phyloP scores from a whole-genome alignment of 2,329 filamentous ascomycete species.

The Celoporthe dispersa region DNA sequence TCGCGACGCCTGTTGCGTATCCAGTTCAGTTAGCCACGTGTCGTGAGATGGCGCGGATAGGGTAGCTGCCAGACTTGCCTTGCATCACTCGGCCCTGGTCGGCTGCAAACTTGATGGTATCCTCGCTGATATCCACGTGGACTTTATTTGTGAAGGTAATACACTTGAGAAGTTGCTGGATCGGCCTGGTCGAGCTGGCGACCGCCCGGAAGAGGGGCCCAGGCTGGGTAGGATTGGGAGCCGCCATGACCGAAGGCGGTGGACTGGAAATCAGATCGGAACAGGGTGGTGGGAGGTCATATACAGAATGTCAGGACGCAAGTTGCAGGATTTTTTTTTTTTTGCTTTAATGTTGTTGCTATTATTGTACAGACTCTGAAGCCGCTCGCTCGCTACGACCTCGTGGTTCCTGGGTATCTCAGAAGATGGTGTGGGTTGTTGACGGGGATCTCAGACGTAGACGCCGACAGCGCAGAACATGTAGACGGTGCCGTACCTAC shows the following conservation, averaged over 20 bases:
- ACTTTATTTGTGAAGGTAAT: slow-evolving; percentile 64
- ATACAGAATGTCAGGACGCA: slow-evolving; percentile 24
- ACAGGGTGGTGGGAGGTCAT: slow-evolving; percentile 22
- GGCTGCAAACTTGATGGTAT: slow-evolving; percentile 85
- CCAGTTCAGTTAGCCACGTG: slow-evolving; percentile 35
- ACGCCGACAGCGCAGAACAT: slow-evolving; percentile 99
- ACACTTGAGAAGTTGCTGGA: slow-evolving; percentile 66
- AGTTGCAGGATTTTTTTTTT: slow-evolving; percentile 30
- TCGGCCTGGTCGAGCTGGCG: slow-evolving; percentile 75
- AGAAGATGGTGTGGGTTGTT: slow-evolving; percentile 26
- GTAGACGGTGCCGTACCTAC: slow-evolving; percentile 89
- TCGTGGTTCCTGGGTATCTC: slow-evolving; percentile 31
- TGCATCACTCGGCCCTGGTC: slow-evolving; percentile 92
- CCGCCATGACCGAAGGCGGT: slow-evolving; percentile 20
- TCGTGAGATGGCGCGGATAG: slow-evolving; percentile 29
- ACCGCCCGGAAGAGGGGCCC: slow-evolving; percentile 72
- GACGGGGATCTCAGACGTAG: slow-evolving; percentile 77
- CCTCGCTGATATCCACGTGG: slow-evolving; percentile 75
- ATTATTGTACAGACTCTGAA: slow-evolving; percentile 47
- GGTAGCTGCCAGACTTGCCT: slow-evolving; percentile 57
- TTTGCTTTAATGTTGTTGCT: slow-evolving; percentile 40
- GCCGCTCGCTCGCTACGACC: slow-evolving; percentile 28
- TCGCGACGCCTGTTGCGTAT: slow-evolving; percentile 65
- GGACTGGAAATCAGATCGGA: not conserved
- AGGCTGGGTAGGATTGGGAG: slow-evolving; percentile 21